These are phyloP conservation scores for Lentinus polychrous DNA, from an alignment of 1,284 basidiomycete species.

Conservation along the genomic window DNA sequence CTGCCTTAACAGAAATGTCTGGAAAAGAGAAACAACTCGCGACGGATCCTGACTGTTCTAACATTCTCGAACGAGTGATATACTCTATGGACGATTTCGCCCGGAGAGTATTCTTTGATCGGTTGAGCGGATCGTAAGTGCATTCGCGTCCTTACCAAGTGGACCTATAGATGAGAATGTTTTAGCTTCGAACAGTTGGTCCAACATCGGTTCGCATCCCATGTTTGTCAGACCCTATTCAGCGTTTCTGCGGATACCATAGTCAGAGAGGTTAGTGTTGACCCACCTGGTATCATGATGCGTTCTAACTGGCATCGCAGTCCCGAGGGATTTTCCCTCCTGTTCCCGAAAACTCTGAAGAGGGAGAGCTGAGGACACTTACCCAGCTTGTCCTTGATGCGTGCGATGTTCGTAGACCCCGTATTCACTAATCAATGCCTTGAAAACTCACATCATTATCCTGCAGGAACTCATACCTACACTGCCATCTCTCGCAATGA, in stretches of 20 bases:
- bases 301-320: slow-evolving; percentile 29
- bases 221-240: slow-evolving; percentile 87
- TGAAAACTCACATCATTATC: slow-evolving; percentile 5
- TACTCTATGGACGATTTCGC: slow-evolving; percentile 94
- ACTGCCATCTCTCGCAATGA: slow-evolving; percentile 62
- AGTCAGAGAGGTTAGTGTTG: slow-evolving; percentile 64
- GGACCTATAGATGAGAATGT: too few species aligned
- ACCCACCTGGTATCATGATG: not conserved
- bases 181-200: slow-evolving; percentile 61
- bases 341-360: slow-evolving; percentile 39
- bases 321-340: slow-evolving; percentile 54
- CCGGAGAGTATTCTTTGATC: slow-evolving; percentile 80
- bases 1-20: slow-evolving; percentile 77
- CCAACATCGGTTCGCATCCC: slow-evolving; percentile 83
- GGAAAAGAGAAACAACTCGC: slow-evolving; percentile 85
- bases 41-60: slow-evolving; percentile 87
- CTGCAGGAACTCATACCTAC: slow-evolving; percentile 62
- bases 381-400: slow-evolving; percentile 60
- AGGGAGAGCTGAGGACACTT: slow-evolving; percentile 69
- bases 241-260: slow-evolving; percentile 69
- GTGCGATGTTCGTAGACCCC: slow-evolving; percentile 46
- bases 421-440: not conserved
- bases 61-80: slow-evolving; percentile 80
- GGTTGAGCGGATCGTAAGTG: slow-evolving; percentile 79
- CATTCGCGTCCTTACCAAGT: not conserved